Evolutionary conservation across 2,329 filamentous ascomycete species (phyloP), one percentile per base, ranked within the genome.

Genomic region (Cercospora sp.): DNA sequence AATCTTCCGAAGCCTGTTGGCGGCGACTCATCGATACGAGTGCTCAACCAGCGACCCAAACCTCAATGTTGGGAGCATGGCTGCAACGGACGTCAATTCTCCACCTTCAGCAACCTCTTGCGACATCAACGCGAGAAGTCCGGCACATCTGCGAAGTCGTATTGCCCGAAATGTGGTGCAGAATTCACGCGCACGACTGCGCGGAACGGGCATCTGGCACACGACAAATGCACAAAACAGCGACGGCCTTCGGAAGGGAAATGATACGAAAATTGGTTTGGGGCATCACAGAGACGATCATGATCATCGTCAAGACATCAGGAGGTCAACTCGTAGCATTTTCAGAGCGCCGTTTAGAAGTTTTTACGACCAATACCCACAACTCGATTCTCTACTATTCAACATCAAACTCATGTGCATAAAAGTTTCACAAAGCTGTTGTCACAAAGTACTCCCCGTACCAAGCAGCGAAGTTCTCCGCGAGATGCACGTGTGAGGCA

Each of bases 61-160:
- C 93, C 94, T 57, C 93, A 97, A 78, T 97, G 94, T 80, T 98
- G 92, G 92, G 94, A 97, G 69, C 94, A 98, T 77, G 94, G 94
- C 10, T 98, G 94, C 84, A 97, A 97, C 75, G 94, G 94, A 20
- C 89, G 94, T 31, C 92, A 97, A 76, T 98, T 98, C 77, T 97
- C 93, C 18, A 97, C 94, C 3, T 97, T 97, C 78, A 97, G 93
- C 86, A 97, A 97, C 78, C 86, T 97, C 3, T 84, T 97, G 42
- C 87, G 94, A 70, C 94, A 98, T 79, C 94, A 97, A 80, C 88
- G 94, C 53, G 94, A 98, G 80, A 97, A 97, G 79, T 96, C 92
- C 0, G 94, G 94, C 28, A 93, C 94, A 63, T 92, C 94, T 10
- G 85, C 91, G 31, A 97, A 97, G 82, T 92, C 93, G 3, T 89